These are phyloP conservation scores for Diatrype stigma DNA, from an alignment of 2,329 filamentous ascomycete genomes.

Conservation along the genomic window DNA sequence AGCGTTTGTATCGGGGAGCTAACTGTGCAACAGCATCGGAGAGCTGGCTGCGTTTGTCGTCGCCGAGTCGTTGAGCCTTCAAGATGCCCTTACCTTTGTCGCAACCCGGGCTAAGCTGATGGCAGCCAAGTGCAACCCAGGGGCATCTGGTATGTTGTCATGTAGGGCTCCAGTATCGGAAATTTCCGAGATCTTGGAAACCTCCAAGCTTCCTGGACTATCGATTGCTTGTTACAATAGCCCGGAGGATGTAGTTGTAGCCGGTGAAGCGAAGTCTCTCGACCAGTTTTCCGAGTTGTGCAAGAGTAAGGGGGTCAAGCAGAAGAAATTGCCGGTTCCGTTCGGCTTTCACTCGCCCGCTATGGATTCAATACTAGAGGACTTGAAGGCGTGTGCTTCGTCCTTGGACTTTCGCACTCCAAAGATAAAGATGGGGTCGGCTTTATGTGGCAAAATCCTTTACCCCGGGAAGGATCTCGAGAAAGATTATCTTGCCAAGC, in stretches of 20 bases:
- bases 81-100: slow-evolving; percentile 17
- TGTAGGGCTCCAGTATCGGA: slow-evolving; percentile 8
- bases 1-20: neutral
- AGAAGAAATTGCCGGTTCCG: slow-evolving; percentile 20
- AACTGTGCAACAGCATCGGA: slow-evolving; percentile 14
- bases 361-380: slow-evolving; percentile 21
- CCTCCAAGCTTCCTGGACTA: slow-evolving; percentile 6
- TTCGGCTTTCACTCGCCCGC: slow-evolving; percentile 27
- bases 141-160: slow-evolving; percentile 16
- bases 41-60: slow-evolving; percentile 22
- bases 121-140: slow-evolving; percentile 8
- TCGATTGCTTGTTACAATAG: slow-evolving; percentile 29
- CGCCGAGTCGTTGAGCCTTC: slow-evolving; percentile 11
- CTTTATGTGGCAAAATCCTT: slow-evolving; percentile 9
- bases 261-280: slow-evolving; percentile 17
- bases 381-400: slow-evolving; percentile 7
- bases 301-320: slow-evolving; percentile 17
- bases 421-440: slow-evolving; percentile 11
- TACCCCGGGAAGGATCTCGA: neutral
- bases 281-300: slow-evolving; percentile 10
- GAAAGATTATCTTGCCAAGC: slow-evolving; percentile 14
- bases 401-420: slow-evolving; percentile 1
- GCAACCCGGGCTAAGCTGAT: slow-evolving; percentile 19
- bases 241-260: slow-evolving; percentile 24
- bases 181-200: slow-evolving; percentile 5